A percentile compares a stretch with the other conserved stretches of the same genome.
Evolutionary conservation across 176 grass and related monocot genomes (phyloP).

Genomic region (Bromus sterilis): DNA sequence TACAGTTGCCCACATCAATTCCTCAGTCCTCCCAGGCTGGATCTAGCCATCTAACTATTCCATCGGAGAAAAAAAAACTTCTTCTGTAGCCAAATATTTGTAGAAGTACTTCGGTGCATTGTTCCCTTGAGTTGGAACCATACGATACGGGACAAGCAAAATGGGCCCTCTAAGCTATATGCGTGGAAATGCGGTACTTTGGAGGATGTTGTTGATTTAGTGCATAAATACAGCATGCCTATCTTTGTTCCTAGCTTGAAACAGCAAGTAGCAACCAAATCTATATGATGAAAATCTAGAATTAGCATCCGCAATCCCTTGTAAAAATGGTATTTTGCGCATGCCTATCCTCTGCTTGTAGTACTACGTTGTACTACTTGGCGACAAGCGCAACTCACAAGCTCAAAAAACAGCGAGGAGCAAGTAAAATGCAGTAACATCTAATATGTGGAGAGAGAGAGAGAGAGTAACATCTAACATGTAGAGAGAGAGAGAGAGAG

Average conservation of each 20-base stretch:
- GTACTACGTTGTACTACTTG: background rate
- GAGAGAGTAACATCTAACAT: too few species aligned
- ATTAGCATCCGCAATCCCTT: background rate
- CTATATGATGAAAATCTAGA: background rate
- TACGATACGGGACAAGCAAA: background rate
- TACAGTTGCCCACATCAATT: background rate
- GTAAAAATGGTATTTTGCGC: background rate
- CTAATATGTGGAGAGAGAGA: background rate
- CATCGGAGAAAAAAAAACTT: too few species aligned
- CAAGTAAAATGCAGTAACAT: background rate
- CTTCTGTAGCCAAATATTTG: background rate
- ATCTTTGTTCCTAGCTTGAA: background rate
- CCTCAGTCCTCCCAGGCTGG: background rate
- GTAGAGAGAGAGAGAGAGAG: background rate
- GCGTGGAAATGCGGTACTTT: background rate
- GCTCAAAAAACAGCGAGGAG: background rate
- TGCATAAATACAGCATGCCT: background rate
- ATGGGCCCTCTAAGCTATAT: too few species aligned
- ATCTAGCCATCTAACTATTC: background rate
- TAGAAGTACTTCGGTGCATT: background rate
- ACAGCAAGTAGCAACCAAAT: background rate
- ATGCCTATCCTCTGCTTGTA: background rate
- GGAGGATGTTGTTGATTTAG: background rate
- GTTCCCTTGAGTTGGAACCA: background rate
- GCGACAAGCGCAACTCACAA: background rate